phyloP scores from a whole-genome alignment of 495 filamentous ascomycete genomes.

The Physcia stellaris region DNA sequence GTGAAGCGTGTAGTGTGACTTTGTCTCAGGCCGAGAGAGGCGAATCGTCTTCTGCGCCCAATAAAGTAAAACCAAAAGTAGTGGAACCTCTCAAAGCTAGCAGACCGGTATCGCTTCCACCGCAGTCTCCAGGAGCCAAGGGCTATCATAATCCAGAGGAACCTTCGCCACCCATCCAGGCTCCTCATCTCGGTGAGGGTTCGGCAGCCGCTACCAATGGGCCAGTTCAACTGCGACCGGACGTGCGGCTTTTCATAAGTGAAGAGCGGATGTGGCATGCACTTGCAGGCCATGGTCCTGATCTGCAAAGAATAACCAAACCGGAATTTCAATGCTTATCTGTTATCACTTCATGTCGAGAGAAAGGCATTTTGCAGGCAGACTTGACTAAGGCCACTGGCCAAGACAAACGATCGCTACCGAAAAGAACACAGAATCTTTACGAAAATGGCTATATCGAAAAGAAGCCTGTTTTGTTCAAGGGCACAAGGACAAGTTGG shows the following conservation, averaged over 20 bases:
- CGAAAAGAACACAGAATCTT: constrained; percentile 63
- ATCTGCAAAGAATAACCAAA: constrained; percentile 49
- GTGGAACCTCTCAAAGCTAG: background rate
- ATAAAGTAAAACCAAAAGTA: background rate
- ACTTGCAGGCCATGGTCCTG: constrained; percentile 65
- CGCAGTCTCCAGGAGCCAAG: background rate
- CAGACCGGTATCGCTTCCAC: background rate
- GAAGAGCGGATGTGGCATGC: constrained; percentile 60
- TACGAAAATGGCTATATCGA: constrained; percentile 71
- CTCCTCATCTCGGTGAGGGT: background rate
- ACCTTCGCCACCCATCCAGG: background rate
- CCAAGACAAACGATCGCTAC: constrained; percentile 83
- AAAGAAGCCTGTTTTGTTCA: constrained; percentile 56
- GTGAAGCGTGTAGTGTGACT: constrained; percentile 28
- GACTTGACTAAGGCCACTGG: constrained; percentile 61
- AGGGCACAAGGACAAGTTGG: constrained; percentile 52
- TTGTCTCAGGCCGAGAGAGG: constrained; percentile 31
- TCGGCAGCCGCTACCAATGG: background rate
- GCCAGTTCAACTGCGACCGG: constrained; percentile 4
- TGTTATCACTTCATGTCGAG: constrained; percentile 60
- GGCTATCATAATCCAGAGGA: background rate
- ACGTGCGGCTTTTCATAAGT: constrained; percentile 42
- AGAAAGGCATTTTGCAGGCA: constrained; percentile 63
- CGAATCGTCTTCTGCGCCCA: background rate
- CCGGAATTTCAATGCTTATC: constrained; percentile 65